Evolutionary conservation across 2,329 filamentous ascomycete genomes (phyloP).

Genomic region (Xylaria sp.): DNA sequence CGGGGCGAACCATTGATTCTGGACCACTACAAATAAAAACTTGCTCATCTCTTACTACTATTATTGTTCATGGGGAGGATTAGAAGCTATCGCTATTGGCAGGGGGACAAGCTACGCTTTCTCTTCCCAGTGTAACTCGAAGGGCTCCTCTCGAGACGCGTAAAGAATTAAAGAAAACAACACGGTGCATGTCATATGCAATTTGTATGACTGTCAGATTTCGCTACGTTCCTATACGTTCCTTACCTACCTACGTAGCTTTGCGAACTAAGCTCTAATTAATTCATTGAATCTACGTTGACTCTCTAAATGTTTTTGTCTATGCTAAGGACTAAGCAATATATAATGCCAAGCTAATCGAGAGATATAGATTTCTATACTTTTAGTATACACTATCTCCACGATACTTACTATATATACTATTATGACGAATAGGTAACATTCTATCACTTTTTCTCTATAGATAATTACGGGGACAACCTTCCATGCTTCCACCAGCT

Average conservation of each 20-base stretch:
- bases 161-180: neutral
- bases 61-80: neutral
- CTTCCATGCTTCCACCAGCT: constrained; percentile 3
- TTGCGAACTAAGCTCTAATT: neutral
- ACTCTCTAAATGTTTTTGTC: neutral
- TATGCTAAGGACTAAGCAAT: constrained; percentile 19
- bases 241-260: too few species aligned
- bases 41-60: constrained; percentile 27
- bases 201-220: neutral
- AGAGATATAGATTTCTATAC: neutral
- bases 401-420: constrained; percentile 10
- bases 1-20: constrained; percentile 28
- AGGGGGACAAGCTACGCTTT: neutral
- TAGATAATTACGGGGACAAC: neutral
- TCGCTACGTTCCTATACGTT: neutral
- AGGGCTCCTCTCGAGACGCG: neutral
- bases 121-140: neutral
- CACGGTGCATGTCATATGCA: constrained; percentile 5
- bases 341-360: constrained; percentile 10
- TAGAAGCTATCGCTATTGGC: neutral
- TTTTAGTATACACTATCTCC: neutral
- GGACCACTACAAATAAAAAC: constrained; percentile 27
- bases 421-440: neutral
- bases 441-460: neutral
- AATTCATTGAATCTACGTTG: constrained; percentile 2